Conservation (phyloP, 305 asterid genomes). For the Solanum hybrid region DNA sequence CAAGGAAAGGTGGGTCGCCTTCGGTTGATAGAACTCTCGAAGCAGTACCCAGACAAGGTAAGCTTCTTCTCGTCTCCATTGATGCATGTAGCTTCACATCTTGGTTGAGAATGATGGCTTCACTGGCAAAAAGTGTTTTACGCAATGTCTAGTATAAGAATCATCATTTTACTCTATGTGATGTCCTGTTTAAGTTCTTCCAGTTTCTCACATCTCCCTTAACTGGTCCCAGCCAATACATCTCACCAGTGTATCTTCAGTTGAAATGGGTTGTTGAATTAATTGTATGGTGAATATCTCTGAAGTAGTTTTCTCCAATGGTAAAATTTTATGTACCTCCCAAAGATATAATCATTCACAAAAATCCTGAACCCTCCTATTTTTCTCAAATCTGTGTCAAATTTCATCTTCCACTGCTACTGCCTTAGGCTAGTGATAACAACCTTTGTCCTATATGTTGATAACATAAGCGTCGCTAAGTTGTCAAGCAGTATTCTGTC, state of each 20-base stretch:
- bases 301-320: background rate
- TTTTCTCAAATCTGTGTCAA: background rate
- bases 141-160: background rate
- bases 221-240: background rate
- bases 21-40: slow-evolving; percentile 69
- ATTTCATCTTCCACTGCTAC: background rate
- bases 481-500: background rate
- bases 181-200: background rate
- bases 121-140: background rate
- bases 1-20: slow-evolving; percentile 89
- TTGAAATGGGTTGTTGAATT: background rate
- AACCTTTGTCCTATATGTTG: background rate
- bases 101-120: background rate
- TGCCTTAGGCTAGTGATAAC: background rate
- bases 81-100: background rate
- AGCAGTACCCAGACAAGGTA: slow-evolving; percentile 81
- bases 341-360: slow-evolving; percentile 6
- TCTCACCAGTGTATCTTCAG: background rate
- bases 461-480: background rate
- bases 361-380: background rate
- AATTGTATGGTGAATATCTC: background rate
- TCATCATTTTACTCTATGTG: background rate
- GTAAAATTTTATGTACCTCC: background rate
- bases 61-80: slow-evolving; percentile 12
- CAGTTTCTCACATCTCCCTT: background rate